Evolutionary conservation across 495 filamentous ascomycete species (phyloP), one percentile per base, ranked within the genome.

Genomic region (Cercophora samala): DNA sequence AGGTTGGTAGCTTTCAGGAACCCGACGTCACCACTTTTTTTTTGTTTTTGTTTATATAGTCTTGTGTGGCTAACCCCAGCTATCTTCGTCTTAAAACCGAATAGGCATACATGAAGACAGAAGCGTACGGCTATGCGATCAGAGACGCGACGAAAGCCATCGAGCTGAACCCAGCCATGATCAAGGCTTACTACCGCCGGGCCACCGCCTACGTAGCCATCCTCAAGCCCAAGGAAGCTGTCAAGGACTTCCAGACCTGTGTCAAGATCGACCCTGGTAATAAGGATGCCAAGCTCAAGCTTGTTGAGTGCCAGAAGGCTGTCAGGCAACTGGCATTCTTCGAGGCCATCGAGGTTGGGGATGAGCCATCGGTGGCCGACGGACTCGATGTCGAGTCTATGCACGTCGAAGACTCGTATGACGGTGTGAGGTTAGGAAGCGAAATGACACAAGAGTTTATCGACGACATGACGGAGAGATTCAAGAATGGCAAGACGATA

Each of bases 401-500:
- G 68, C 82, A 81, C 24, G 87, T 99, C 5, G 94, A 98, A 51
- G 77, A 85, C 51, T 81, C 79, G 54, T 99, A 99, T 76, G 95
- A 98, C 77, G 95, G 95, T 65, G 89, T 88, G 53, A 82, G 80
- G 55, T 80, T 99, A 58, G 92, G 84, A 26, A 82, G 89, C 0
- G 86, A 92, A 75, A 99, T 99, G 92, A 96, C 95, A 8, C 86
- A 91, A 71, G 93, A 97, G 74, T 99, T 99, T 71, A 90, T 99
- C 69, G 89, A 93, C 67, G 93, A 98, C 79, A 98, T 97, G 96
- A 91, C 94, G 62, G 83, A 92, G 76, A 82, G 95, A 46, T 99
- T 99, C 84, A 97, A 96, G 86, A 87, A 89, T 66, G 94, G 95
- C 67, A 97, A 98, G 85, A 93, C 90, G 77, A 83, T 99, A 64